Evolutionary conservation across 306 rosid species (phyloP), one percentile per base, ranked within the genome.

Genomic region (Castanea mollissima): DNA sequence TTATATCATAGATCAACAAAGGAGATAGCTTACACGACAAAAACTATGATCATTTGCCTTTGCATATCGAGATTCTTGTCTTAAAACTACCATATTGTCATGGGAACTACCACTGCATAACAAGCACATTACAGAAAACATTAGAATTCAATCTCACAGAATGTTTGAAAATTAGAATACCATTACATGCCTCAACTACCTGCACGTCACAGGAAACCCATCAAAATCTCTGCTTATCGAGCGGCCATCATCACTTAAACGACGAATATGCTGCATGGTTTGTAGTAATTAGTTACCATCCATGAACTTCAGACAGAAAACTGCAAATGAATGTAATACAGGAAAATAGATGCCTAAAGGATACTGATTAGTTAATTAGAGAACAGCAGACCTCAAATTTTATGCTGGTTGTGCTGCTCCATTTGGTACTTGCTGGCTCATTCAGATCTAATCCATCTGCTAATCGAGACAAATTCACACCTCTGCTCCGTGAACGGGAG

Each of bases 191-290:
- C 55, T 41, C 54, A 23, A 59, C 79, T 81, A 91, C 97, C 98
- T 91, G 97, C 91, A 90, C 31, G 98, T 93, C 87, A 91, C 88
- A 74, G 91, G 92, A 87, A 91, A 90, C 56, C 98, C 94, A 71
- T 93, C 95, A 80, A 83, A 71, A 78, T 93, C 98, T 79, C 89
- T 84, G 84, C 81, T 90, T 79, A 91, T 86, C 51, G 91, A 62
- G 58, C 56, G 87, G 16, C 97, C 92, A 71, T 90, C 89, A 77
- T 91, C 93, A 46, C 80, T 90, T 81, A 90, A 9, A 20, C 97
- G 98, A 55, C 89, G 87, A 79, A 93, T 90, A 82, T 91, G 97
- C 98, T 93, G 88, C 92, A 82, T 9, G 23, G 80, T 74, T 83
- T 69, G 54, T 25, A 41, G 65, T 74, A 76, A 82, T 71, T 68